Conservation (phyloP, 2,329 filamentous ascomycete genomes). For the Diaporthe sp. region DNA sequence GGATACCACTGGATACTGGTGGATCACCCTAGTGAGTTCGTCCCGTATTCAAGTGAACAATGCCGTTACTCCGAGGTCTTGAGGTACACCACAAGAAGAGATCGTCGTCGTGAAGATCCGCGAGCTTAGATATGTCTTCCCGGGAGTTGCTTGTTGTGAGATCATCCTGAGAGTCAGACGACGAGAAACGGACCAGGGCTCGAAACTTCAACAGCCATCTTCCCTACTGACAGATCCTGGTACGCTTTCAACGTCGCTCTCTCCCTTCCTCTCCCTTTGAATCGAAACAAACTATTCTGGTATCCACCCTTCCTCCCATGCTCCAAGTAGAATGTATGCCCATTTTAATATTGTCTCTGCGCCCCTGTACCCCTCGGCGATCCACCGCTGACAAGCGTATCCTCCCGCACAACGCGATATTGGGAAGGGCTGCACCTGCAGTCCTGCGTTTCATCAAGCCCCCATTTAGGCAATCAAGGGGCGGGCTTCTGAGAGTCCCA, state of each 20-base stretch:
- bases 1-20: neutral
- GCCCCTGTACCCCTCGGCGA: neutral
- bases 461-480: neutral
- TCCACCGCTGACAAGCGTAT: neutral
- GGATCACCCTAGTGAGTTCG: neutral
- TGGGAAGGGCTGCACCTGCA: constrained; percentile 3
- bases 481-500: neutral
- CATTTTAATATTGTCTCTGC: neutral
- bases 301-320: neutral
- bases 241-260: neutral
- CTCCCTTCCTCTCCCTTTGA: neutral
- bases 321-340: neutral
- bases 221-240: neutral
- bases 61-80: neutral
- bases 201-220: neutral
- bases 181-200: neutral
- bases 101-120: neutral
- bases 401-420: neutral
- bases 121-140: neutral
- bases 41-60: constrained; percentile 1
- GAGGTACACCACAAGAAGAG: neutral
- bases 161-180: neutral
- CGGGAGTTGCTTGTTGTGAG: neutral
- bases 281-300: constrained; percentile 6
- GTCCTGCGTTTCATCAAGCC: constrained; percentile 11